Percentiles rank a stretch among this genome's conserved stretches.
Evolutionary conservation across 352 stramenopile genomes (phyloP).

Genomic region (Phytophthora megakarya): DNA sequence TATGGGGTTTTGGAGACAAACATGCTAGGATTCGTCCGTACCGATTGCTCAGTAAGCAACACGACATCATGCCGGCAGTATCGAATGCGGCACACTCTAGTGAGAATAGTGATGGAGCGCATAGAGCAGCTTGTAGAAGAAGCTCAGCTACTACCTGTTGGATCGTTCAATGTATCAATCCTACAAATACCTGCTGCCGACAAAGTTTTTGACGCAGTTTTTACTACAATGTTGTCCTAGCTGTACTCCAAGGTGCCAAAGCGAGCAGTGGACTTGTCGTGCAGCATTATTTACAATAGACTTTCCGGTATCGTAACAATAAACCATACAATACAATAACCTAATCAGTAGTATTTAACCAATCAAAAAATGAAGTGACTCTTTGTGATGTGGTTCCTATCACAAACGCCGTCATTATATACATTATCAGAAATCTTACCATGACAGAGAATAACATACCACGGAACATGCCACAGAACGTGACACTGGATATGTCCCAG

Average conservation of each 20-base stretch:
- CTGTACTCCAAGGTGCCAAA: neutral
- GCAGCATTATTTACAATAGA: neutral
- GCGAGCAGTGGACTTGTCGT: neutral
- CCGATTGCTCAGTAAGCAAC: neutral
- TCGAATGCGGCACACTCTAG: slow-evolving; percentile 2
- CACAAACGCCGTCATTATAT: neutral
- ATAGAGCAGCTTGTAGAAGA: neutral
- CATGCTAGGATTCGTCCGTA: neutral
- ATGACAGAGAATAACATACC: too few relatives aligned
- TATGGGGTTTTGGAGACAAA: slow-evolving; percentile 2
- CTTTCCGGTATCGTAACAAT: slow-evolving; percentile 1
- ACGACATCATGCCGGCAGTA: neutral
- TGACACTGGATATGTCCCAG: too few relatives aligned
- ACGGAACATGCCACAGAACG: too few relatives aligned
- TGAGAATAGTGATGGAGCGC: neutral
- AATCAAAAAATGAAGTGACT: neutral
- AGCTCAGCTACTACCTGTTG: too few relatives aligned
- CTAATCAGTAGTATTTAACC: neutral
- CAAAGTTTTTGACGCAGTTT: neutral
- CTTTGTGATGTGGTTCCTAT: neutral
- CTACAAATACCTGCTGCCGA: neutral
- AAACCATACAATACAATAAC: too few relatives aligned
- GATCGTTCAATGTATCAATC: too few relatives aligned
- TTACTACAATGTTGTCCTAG: neutral
- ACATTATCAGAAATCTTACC: too few relatives aligned